phyloP scores from a whole-genome alignment of 2,329 filamentous ascomycete species.

The Aureobasidium musti region DNA sequence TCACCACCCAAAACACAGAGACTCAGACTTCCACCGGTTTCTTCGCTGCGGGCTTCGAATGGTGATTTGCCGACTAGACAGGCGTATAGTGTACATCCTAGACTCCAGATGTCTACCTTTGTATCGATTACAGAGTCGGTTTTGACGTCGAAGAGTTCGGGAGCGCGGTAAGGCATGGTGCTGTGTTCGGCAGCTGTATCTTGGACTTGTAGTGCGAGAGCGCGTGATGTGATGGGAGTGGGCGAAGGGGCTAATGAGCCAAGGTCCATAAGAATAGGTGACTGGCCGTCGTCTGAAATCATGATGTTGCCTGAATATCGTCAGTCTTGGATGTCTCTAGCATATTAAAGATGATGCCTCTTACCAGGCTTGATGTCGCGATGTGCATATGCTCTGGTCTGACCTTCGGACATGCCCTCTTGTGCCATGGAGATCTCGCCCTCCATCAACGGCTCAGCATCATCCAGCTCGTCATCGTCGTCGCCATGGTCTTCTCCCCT shows the following conservation, averaged over 20 bases:
- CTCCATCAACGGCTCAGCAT: conserved; percentile 82
- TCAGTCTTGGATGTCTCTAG: background rate
- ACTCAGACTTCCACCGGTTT: conserved; percentile 90
- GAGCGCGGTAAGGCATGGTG: conserved; percentile 97
- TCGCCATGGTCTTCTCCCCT: conserved; percentile 48
- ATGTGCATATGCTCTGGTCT: conserved; percentile 81
- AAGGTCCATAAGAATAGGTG: conserved; percentile 95
- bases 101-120: conserved; percentile 96
- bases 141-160: conserved; percentile 97
- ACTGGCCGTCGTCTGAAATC: conserved; percentile 87
- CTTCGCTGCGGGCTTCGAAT: conserved; percentile 92
- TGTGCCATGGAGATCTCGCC: conserved; percentile 69
- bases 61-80: conserved; percentile 96
- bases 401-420: conserved; percentile 67
- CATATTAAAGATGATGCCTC: conserved; percentile 33
- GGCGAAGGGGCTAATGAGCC: conserved; percentile 87
- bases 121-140: conserved; percentile 89
- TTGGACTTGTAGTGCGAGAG: conserved; percentile 86
- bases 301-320: conserved; percentile 76
- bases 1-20: conserved; percentile 92
- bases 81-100: conserved; percentile 96
- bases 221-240: conserved; percentile 84
- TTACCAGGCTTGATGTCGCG: conserved; percentile 94
- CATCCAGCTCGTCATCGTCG: conserved; percentile 67
- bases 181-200: conserved; percentile 94